Percentiles rank a stretch among this genome's conserved stretches.
Conservation (phyloP, 768 basidiomycete species). For the Auricularia sp. region DNA sequence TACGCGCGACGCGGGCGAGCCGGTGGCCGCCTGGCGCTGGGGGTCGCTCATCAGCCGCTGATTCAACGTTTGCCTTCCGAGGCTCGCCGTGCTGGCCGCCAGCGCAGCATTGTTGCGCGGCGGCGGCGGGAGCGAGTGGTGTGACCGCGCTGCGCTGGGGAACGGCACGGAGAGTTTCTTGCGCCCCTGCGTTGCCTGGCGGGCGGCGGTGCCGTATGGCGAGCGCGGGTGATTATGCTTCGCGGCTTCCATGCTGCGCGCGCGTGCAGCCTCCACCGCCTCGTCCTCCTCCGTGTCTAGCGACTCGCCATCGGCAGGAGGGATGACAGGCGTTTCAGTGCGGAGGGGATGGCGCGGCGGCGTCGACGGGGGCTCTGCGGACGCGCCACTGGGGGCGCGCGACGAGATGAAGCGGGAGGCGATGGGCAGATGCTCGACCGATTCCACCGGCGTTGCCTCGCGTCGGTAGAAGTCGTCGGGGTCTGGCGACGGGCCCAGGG, state of each 20-base stretch:
- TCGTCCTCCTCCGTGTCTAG: constrained; percentile 61
- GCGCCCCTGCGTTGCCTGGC: constrained; percentile 11
- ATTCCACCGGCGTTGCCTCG: constrained; percentile 52
- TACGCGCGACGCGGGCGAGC: constrained; percentile 33
- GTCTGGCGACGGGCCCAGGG: constrained; percentile 11
- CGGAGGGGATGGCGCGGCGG: constrained; percentile 21
- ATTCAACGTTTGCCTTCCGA: constrained; percentile 52
- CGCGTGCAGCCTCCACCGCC: constrained; percentile 14
- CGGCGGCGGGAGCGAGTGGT: constrained; percentile 64
- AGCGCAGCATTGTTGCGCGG: constrained; percentile 39
- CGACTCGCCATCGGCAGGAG: constrained; percentile 50
- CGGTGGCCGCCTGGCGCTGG: constrained; percentile 17
- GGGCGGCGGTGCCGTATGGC: constrained; percentile 44
- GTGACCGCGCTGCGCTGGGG: constrained; percentile 72
- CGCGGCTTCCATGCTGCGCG: constrained; percentile 15
- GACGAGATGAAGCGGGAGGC: constrained; percentile 88
- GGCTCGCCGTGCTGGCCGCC: constrained; percentile 59
- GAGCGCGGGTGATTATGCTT: constrained; percentile 68
- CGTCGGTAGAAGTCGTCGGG: constrained; percentile 48
- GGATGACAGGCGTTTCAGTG: constrained; percentile 33
- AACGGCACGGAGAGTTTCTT: constrained; percentile 31
- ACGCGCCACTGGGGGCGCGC: constrained; percentile 8
- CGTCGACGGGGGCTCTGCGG: not conserved
- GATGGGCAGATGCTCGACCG: constrained; percentile 70
- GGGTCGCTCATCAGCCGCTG: constrained; percentile 28